These are phyloP conservation scores for Candida boidinii DNA, from an alignment of 805 yeast species.

Conservation along the genomic window DNA sequence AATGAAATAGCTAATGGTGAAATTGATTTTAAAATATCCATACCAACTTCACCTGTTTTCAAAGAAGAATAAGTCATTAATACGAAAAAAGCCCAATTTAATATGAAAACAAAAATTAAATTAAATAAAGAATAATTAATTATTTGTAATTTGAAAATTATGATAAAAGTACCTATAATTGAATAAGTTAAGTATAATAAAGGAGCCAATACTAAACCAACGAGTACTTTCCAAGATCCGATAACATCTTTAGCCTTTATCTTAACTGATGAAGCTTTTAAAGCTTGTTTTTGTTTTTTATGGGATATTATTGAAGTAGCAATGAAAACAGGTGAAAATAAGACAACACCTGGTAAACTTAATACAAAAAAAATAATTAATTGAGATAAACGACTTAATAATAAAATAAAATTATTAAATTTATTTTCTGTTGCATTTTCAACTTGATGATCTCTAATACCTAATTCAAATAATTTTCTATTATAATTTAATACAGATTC, in stretches of 20 bases:
- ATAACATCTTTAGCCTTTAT: constrained; percentile 86
- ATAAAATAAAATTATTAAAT: constrained; percentile 38
- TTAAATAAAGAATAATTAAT: constrained; percentile 4
- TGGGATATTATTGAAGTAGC: constrained; percentile 64
- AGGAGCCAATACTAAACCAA: constrained; percentile 85
- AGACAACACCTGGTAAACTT: constrained; percentile 78
- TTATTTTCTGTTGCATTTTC: constrained; percentile 43
- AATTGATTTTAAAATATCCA: constrained; percentile 80
- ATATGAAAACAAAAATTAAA: constrained; percentile 28
- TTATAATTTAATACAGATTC: constrained; percentile 65
- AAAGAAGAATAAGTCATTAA: constrained; percentile 81
- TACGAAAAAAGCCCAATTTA: constrained; percentile 56
- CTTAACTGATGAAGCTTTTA: constrained; percentile 81
- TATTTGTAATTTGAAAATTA: constrained; percentile 12
- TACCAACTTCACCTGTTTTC: constrained; percentile 85
- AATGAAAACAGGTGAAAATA: constrained; percentile 84
- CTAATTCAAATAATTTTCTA: constrained; percentile 48
- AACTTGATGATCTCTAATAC: constrained; percentile 67
- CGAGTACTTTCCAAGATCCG: constrained; percentile 93
- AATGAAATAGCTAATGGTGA: constrained; percentile 65
- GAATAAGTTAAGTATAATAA: constrained; percentile 76
- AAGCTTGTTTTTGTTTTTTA: constrained; percentile 66
- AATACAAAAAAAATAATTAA: constrained; percentile 47
- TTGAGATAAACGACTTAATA: constrained; percentile 48
- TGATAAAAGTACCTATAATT: constrained; percentile 31